A percentile compares a stretch with the other conserved stretches of the same genome.
Evolutionary conservation across 371 early-diverging fungal species (phyloP).

Genomic region (Rhizopus stolonifer): DNA sequence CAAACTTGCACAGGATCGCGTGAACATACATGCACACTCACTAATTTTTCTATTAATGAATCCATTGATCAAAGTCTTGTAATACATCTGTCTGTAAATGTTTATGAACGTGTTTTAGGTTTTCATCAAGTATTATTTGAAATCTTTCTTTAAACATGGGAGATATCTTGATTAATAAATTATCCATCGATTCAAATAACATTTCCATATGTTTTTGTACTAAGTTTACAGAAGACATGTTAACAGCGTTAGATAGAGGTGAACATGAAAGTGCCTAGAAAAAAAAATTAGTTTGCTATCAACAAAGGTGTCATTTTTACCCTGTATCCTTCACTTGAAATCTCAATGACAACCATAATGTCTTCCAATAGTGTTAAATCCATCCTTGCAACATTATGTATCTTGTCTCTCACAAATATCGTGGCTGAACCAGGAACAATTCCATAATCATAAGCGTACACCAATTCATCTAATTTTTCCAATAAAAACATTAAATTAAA

Average conservation of each 20-base stretch:
- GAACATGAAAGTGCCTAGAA: conserved; percentile 36
- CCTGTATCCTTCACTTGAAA: conserved; percentile 36
- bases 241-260: conserved; percentile 20
- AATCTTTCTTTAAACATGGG: conserved; percentile 41
- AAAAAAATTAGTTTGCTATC: background rate
- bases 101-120: conserved; percentile 30
- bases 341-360: conserved; percentile 41
- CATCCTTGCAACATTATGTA: conserved; percentile 29
- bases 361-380: conserved; percentile 44
- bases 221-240: conserved; percentile 20
- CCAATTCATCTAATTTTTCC: conserved; percentile 24
- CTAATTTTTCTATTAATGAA: conserved; percentile 27
- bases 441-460: conserved; percentile 41
- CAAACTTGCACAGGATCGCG: too few species aligned
- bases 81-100: background rate
- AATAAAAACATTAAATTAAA: background rate
- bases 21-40: too few species aligned
- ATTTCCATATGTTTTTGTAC: conserved; percentile 25
- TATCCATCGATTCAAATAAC: conserved; percentile 45
- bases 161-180: conserved; percentile 37
- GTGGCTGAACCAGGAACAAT: conserved; percentile 51
- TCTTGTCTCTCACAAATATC: conserved; percentile 39
- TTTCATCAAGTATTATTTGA: conserved; percentile 32
- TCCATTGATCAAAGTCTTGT: conserved; percentile 9
- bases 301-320: conserved; percentile 17